phyloP scores from a whole-genome alignment of 225 moss, liverwort and hornwort genomes.

The Climacium dendroides region DNA sequence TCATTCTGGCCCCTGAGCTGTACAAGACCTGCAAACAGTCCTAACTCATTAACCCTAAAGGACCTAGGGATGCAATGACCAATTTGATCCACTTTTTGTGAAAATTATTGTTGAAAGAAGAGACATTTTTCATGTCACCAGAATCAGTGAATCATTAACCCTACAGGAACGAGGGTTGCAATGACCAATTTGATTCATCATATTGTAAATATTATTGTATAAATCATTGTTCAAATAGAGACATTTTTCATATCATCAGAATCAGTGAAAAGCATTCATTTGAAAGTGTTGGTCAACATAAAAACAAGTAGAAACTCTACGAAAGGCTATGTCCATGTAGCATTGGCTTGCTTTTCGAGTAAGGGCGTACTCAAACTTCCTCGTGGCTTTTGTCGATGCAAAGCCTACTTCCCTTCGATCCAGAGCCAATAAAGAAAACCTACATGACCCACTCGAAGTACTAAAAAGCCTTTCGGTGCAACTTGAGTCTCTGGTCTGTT shows the following conservation, averaged over 20 bases:
- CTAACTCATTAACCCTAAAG: background rate
- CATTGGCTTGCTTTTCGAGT: background rate
- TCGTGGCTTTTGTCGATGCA: background rate
- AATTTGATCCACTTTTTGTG: background rate
- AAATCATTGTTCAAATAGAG: too few species aligned
- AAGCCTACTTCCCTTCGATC: background rate
- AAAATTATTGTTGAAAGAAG: too few species aligned
- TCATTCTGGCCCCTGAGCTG: slow-evolving; percentile 49
- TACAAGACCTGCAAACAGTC: slow-evolving; percentile 26
- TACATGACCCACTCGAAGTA: background rate
- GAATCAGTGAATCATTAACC: background rate
- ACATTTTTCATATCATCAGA: background rate
- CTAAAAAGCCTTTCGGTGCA: background rate
- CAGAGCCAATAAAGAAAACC: background rate
- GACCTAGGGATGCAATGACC: background rate
- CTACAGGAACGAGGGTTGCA: background rate
- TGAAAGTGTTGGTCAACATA: background rate
- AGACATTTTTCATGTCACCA: background rate
- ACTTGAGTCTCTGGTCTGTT: background rate
- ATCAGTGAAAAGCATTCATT: background rate
- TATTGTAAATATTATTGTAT: background rate
- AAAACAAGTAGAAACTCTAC: background rate
- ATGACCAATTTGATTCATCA: background rate
- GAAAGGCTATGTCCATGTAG: background rate
- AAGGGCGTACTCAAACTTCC: background rate